A percentile compares a stretch with the other conserved stretches of the same genome.
phyloP scores from a whole-genome alignment of 176 grass and related monocot species.

The Pontederia crassipes region DNA sequence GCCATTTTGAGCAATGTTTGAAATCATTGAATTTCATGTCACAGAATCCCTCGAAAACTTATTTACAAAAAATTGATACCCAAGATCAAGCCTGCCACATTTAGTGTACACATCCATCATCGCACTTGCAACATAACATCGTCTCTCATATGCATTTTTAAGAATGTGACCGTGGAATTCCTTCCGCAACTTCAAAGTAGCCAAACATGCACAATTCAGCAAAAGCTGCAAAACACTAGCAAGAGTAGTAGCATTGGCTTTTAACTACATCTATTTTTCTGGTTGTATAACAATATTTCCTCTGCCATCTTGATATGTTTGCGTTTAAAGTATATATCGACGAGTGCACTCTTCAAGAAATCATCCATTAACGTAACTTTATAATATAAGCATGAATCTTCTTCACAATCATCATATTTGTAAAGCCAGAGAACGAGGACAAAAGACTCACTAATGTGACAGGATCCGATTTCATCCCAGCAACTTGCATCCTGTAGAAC shows the following conservation, averaged over 20 bases:
- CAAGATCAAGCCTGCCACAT: constrained; percentile 63
- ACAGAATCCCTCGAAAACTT: constrained; percentile 51
- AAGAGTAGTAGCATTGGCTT: constrained; percentile 59
- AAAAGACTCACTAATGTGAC: constrained; percentile 62
- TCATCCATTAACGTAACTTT: constrained; percentile 47
- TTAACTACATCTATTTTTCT: constrained; percentile 56
- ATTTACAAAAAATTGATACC: constrained; percentile 49
- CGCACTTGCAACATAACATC: constrained; percentile 59
- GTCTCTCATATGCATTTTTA: constrained; percentile 56
- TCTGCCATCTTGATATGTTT: constrained; percentile 54
- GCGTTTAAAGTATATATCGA: constrained; percentile 80
- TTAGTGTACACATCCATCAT: constrained; percentile 83
- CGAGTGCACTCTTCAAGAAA: constrained; percentile 77
- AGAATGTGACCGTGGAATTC: constrained; percentile 63
- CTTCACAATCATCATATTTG: constrained; percentile 45
- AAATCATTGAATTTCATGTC: constrained; percentile 87
- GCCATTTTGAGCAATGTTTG: constrained; percentile 68
- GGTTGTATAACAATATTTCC: constrained; percentile 44
- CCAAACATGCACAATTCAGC: constrained; percentile 41
- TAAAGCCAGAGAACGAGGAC: constrained; percentile 49
- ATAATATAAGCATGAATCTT: constrained; percentile 69
- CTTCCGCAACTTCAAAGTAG: constrained; percentile 47
- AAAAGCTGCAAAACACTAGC: constrained; percentile 38
- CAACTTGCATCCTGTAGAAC: constrained; percentile 51
- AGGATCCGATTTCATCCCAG: constrained; percentile 44